Percentiles rank a stretch among this genome's conserved stretches.
phyloP scores from a whole-genome alignment of 495 filamentous ascomycete species.

The Viridothelium virens region DNA sequence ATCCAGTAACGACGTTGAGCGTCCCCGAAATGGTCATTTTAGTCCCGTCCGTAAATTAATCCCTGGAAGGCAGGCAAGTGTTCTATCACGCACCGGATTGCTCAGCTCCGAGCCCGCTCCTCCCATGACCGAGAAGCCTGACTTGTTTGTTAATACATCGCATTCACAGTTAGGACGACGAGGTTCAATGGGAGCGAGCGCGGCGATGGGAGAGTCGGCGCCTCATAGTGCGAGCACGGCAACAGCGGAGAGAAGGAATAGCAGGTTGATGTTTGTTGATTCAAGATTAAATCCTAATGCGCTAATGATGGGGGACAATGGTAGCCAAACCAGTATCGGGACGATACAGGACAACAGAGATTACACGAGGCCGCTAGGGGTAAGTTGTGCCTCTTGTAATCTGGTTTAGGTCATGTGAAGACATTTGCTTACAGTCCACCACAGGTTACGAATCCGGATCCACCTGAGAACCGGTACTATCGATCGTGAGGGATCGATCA shows the following conservation, averaged over 20 bases:
- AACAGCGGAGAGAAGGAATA: background rate
- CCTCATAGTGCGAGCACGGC: background rate
- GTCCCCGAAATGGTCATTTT: background rate
- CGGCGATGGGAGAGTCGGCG: slow-evolving; percentile 5
- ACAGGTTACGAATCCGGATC: slow-evolving; percentile 9
- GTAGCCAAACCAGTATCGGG: slow-evolving; percentile 2
- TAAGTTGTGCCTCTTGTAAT: background rate
- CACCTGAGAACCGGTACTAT: background rate
- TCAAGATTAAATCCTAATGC: slow-evolving; percentile 3
- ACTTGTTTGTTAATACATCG: background rate
- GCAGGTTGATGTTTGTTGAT: slow-evolving; percentile 4
- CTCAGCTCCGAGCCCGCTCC: slow-evolving; percentile 8
- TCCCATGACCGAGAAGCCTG: background rate
- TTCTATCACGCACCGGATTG: background rate
- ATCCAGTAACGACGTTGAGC: background rate
- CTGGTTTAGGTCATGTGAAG: background rate
- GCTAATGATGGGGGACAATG: slow-evolving; percentile 10
- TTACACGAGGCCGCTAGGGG: background rate
- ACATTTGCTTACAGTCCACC: background rate
- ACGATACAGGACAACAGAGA: slow-evolving; percentile 7
- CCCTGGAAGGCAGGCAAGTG: slow-evolving; percentile 5
- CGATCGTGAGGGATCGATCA: background rate
- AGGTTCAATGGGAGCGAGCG: slow-evolving; percentile 1
- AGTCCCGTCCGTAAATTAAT: slow-evolving; percentile 8
- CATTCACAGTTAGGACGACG: slow-evolving; percentile 3